Percentiles rank a stretch among this genome's conserved stretches.
Conservation (phyloP, 139 green algal genomes). For the Picochlorum costavermella region DNA sequence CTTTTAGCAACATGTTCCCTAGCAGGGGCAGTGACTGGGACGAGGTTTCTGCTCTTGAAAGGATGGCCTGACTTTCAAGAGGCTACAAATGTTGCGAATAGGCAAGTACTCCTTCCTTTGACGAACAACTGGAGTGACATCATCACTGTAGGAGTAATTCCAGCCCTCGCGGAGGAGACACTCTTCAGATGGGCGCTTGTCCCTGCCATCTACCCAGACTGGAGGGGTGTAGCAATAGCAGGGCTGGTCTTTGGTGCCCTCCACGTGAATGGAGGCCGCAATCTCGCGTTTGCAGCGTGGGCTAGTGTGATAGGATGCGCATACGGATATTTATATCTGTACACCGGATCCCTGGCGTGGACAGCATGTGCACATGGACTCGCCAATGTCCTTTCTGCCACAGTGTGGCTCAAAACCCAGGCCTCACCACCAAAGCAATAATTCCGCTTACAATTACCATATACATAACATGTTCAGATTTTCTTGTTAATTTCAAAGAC, state of each 20-base stretch:
- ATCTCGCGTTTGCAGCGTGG: conserved; percentile 66
- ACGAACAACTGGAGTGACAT: conserved; percentile 32
- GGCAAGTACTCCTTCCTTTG: conserved; percentile 52
- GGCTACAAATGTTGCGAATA: conserved; percentile 37
- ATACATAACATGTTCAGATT: too few relatives aligned
- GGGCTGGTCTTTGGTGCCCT: conserved; percentile 62
- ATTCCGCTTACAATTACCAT: too few relatives aligned
- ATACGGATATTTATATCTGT: conserved; percentile 59
- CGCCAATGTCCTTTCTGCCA: conserved; percentile 45
- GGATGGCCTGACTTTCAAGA: conserved; percentile 49
- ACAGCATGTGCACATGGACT: conserved; percentile 50
- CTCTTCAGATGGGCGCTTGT: conserved; percentile 72
- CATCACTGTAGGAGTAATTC: conserved; percentile 39
- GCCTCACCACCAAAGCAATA: too few relatives aligned
- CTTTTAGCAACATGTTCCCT: too few relatives aligned
- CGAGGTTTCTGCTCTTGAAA: conserved; percentile 41
- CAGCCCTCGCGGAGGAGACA: conserved; percentile 60
- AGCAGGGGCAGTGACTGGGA: conserved; percentile 48
- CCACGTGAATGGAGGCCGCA: conserved; percentile 68
- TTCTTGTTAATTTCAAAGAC: too few relatives aligned
- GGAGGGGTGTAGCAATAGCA: conserved; percentile 52
- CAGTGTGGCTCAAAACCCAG: not conserved
- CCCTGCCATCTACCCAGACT: conserved; percentile 60
- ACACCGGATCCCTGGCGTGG: conserved; percentile 48
- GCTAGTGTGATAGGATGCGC: conserved; percentile 49